Base-by-base conservation (phyloP, 2,329 filamentous ascomycete genomes). In the Didymella lethalis region DNA sequence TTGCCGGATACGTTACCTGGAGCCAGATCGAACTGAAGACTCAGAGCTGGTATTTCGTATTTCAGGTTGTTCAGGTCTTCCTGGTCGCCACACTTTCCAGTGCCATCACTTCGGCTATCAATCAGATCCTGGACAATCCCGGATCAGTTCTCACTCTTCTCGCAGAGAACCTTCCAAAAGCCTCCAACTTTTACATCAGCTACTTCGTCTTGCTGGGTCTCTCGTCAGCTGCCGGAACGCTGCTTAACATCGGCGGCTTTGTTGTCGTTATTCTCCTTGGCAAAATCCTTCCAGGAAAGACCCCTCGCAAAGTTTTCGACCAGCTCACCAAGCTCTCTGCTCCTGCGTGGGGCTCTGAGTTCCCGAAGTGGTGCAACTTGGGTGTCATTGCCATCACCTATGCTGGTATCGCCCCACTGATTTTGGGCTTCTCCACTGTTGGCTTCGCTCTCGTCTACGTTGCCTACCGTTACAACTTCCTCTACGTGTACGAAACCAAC, bases 41-140 rank as follows among this genome's bases (percentile, higher is more conserved):
- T 0, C 95, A 99, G 74, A 94, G 93, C 70, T 90, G 88, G 66
- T 99, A 97, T 82, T 99, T 98, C 73, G 87, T 85, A 45, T 96
- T 96, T 82, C 92, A 95, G 77, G 87, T 98, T 41, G 85, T 98
- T n/a, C 93, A 98, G 75, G 92, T 97, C 38, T 98, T 98, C 81
- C 81, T 98, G 58, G 87, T 98, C 50, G 88, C 92, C 0, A 97
- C 94, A 0, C 67, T 97, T 36, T 85, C 91, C 5, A 92, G 92
- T 20, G 89, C 93, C 0, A 92, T 93, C 4, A 87, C 92, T 1
- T 84, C 89, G 12, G 74, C 75, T 20, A 72, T 77, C 38, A 63
- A 71, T 32, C 63, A 86, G 8, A 87, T 96, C 40, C 80, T 88
- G 20, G 18, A 87, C 0, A 65, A 92, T 2, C 92, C 93, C 0